Evolutionary conservation across 2,329 filamentous ascomycete species (phyloP), one percentile per base, ranked within the genome.

Genomic region (Hirsutella minnesotensis): DNA sequence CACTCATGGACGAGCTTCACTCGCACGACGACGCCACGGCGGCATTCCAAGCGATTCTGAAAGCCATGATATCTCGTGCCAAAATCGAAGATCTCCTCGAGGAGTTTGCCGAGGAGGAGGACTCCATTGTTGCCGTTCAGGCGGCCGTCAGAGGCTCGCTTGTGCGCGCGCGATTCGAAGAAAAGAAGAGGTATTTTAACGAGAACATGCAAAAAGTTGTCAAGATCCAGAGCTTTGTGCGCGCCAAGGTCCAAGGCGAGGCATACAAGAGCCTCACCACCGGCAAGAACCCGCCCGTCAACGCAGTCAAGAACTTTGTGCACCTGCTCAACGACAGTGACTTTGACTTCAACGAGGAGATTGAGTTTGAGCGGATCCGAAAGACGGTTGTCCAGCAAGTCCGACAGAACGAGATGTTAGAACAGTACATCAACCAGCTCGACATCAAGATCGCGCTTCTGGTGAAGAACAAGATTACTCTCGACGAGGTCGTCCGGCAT

Each of bases 191-290:
- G 19, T 90, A 84, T 66, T 98, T 89, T 69, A 82, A 84, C 52
- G 83, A 94, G 64, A 98, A 98, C 57, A 98, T 98, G 92, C 81
- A 95, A 56, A 96, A 94, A 64, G 92, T 98, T 21, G 82, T 98
- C 70, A 98, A 98, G 64, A 88, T 96, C 44, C 94, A 98, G 60
- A 98, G 92, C 59, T 94, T 96, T 51, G 82, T 96, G 42, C 81
- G 92, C 47, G 92, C 83, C 50, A 92, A 94, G 58, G 86, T 96
- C 40, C 92, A 98, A 62, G 92, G 92, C 41, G 87, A 98, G 64
- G 92, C 92, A 2, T 98, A 98, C 71, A 95, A 95, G 74, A 95
- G 86, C 59, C 72, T 98, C 50, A 96, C 89, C 3, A 89, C 81
- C 27, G 94, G 92, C 47, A 95, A 95, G 66, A 96, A 96, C 57